Evolutionary conservation across 1,139 yeast genomes (phyloP), one percentile per base, ranked within the genome.

Genomic region (Saccharomyces uvarum): DNA sequence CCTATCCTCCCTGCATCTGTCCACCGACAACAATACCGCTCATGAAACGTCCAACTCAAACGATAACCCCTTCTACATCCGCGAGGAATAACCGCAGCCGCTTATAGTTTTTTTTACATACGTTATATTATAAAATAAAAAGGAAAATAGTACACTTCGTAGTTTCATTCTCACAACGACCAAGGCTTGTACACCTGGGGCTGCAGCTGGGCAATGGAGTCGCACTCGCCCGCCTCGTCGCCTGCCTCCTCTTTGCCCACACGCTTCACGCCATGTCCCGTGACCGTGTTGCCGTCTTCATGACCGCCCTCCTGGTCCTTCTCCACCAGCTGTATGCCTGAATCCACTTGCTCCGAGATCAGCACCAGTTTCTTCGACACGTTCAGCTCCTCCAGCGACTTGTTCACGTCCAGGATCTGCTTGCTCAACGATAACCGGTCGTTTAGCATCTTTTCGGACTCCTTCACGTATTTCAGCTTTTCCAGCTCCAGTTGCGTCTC

Each of bases 161-260:
- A 14, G 42, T 16, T 9, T 38, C 6, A 14, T 14, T 33, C 21
- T 62, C 60, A 65, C 62, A 68, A 58, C 46, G 70, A 64, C 70
- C 70, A 66, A 28, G 65, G 57, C 51, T 63, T 63, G 55, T 67
- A 68, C 29, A 59, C 56, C 52, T 67, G 68, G 44, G 70, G 70
- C 47, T 67, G 65, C 26, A 59, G 53, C 28, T 61, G 61, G 2
- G 71, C 67, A 21, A 66, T 53, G 16, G 70, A 62, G 49, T 65
- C 66, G 42, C 21, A 24, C 13, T 38, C 42, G 13, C 21, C 42
- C 21, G 9, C 42, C 21, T 38, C 42, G 11, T 38, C 42, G 42
- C 11, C 42, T 8, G 4, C 21, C 21, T 21, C 21, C 21, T 38
- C 21, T 21, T 38, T 38, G 42, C 42, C 42, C 19, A 38, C 42